phyloP scores from a whole-genome alignment of 768 basidiomycete species.

The Pisolithus albus region DNA sequence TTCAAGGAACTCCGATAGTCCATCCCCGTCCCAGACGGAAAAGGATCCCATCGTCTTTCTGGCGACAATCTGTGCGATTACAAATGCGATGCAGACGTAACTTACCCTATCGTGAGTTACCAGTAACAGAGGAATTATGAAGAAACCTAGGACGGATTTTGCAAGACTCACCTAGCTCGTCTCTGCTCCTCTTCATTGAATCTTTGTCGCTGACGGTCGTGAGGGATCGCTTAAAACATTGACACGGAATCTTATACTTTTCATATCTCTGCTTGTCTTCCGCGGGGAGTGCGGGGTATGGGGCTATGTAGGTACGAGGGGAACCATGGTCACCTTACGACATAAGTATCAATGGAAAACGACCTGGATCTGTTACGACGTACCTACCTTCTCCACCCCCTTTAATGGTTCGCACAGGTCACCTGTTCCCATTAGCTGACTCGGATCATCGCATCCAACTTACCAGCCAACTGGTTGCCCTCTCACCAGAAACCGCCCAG shows the following conservation, averaged over 20 bases:
- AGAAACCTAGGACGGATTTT: too few species aligned
- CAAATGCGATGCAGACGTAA: too few species aligned
- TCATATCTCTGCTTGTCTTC: constrained; percentile 62
- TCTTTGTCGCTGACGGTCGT: constrained; percentile 54
- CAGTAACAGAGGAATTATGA: too few species aligned
- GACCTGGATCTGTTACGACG: constrained; percentile 9
- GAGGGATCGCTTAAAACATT: constrained; percentile 38
- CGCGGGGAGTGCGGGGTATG: constrained; percentile 38
- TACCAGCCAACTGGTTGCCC: neutral
- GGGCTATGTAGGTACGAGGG: constrained; percentile 61
- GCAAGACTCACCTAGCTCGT: constrained; percentile 44
- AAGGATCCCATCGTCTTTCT: too few species aligned
- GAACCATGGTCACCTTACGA: constrained; percentile 42
- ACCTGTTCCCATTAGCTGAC: constrained; percentile 25
- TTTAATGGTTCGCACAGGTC: constrained; percentile 50
- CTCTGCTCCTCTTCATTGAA: constrained; percentile 7
- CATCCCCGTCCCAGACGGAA: too few species aligned
- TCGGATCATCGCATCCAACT: constrained; percentile 9
- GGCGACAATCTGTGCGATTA: too few species aligned
- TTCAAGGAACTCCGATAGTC: neutral
- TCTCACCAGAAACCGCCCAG: too few species aligned
- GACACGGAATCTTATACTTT: constrained; percentile 50
- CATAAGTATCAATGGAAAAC: neutral
- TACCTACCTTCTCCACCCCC: constrained; percentile 55
- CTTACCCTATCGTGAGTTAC: too few species aligned